Evolutionary conservation across 2,329 filamentous ascomycete genomes (phyloP).

Genomic region (Scedosporium aurantiacum): DNA sequence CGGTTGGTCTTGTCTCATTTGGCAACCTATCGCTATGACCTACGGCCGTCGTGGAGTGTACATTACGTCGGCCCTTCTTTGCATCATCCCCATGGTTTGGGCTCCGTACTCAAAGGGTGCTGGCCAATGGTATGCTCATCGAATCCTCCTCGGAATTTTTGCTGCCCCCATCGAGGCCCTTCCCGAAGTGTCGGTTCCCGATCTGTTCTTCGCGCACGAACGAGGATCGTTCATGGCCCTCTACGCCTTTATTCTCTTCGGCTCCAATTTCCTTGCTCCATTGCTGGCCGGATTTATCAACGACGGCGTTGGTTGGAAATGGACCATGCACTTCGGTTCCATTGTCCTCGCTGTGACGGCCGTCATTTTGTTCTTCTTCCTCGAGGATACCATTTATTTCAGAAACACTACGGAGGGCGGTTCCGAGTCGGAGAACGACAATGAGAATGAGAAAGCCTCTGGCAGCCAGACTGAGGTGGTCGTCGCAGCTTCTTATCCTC

Average conservation of each 20-base stretch:
- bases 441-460: conserved; percentile 3
- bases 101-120: conserved; percentile 13
- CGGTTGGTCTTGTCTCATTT: conserved; percentile 39
- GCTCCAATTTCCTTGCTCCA: conserved; percentile 33
- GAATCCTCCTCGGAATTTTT: conserved; percentile 18
- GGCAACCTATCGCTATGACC: conserved; percentile 39
- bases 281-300: conserved; percentile 38
- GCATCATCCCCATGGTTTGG: conserved; percentile 21
- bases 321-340: conserved; percentile 36
- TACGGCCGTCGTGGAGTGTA: conserved; percentile 40
- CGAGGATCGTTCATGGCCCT: conserved; percentile 28
- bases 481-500: not conserved
- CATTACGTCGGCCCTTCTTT: conserved; percentile 25
- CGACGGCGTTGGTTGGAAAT: conserved; percentile 36
- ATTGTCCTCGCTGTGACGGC: conserved; percentile 38
- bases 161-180: conserved; percentile 20
- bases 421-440: not conserved
- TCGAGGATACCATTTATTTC: conserved; percentile 49
- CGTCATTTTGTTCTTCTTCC: conserved; percentile 43
- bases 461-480: not conserved
- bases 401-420: conserved; percentile 22
- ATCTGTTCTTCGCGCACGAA: conserved; percentile 32
- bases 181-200: conserved; percentile 20
- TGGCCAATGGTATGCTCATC: conserved; percentile 17
- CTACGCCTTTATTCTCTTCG: conserved; percentile 31